Conservation (phyloP, 2,329 filamentous ascomycete genomes). For the Claviceps sorghi region DNA sequence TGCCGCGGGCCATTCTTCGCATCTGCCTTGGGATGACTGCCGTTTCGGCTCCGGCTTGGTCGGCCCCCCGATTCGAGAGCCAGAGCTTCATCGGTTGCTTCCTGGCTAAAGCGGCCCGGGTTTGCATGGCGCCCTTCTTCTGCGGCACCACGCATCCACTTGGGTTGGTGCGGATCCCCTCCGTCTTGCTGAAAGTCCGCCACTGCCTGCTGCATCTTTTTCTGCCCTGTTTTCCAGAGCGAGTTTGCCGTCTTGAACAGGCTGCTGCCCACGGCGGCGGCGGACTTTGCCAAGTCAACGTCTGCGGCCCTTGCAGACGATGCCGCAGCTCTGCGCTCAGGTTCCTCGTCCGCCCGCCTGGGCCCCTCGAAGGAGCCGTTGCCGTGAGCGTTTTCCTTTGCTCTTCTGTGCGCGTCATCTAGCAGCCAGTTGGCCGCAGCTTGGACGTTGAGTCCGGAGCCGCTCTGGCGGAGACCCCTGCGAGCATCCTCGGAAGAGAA, state of each 20-base stretch:
- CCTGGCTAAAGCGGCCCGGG: constrained; percentile 15
- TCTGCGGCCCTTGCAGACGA: constrained; percentile 38
- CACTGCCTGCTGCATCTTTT: constrained; percentile 82
- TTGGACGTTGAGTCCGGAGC: constrained; percentile 67
- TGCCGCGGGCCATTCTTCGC: constrained; percentile 16
- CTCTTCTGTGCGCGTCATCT: constrained; percentile 77
- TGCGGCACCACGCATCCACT: constrained; percentile 75
- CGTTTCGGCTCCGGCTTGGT: constrained; percentile 27
- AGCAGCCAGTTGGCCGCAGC: constrained; percentile 78
- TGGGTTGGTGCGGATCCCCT: constrained; percentile 66
- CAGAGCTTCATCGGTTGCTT: constrained; percentile 57
- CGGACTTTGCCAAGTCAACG: constrained; percentile 64
- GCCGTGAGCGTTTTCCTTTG: constrained; percentile 54
- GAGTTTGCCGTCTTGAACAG: constrained; percentile 90
- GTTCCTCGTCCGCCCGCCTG: background rate
- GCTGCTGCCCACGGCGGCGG: constrained; percentile 66
- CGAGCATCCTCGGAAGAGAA: constrained; percentile 77
- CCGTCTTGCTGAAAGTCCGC: constrained; percentile 59
- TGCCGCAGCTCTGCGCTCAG: constrained; percentile 23
- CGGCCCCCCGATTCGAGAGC: constrained; percentile 57
- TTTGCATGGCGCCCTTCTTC: constrained; percentile 29
- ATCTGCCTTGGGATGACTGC: constrained; percentile 15
- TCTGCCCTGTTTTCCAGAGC: constrained; percentile 87
- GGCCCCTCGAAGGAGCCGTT: constrained; percentile 23
- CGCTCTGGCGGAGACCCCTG: constrained; percentile 64